phyloP scores from a whole-genome alignment of 805 yeast genomes.

The Saturnispora ahearnii region DNA sequence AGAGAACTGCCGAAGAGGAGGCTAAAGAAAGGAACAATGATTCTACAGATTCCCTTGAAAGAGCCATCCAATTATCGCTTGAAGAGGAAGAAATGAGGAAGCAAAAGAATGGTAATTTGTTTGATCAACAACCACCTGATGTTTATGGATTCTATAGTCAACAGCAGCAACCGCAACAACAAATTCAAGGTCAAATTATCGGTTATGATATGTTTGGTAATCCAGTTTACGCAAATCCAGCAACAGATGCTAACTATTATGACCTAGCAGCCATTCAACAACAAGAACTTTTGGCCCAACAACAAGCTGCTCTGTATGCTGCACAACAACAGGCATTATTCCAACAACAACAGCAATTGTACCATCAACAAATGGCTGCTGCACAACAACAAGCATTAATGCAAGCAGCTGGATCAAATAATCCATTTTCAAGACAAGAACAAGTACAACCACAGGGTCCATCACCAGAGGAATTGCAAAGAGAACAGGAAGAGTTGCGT shows the following conservation, averaged over 20 bases:
- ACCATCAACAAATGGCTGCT: constrained; percentile 18
- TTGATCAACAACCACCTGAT: constrained; percentile 39
- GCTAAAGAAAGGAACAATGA: constrained; percentile 46
- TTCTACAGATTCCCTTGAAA: constrained; percentile 52
- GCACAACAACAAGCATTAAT: constrained; percentile 29
- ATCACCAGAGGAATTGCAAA: constrained; percentile 36
- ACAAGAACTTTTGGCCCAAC: constrained; percentile 17
- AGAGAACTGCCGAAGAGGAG: constrained; percentile 77
- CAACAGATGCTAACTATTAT: constrained; percentile 17
- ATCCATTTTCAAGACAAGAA: constrained; percentile 26
- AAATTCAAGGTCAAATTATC: constrained; percentile 24
- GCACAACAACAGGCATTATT: constrained; percentile 14
- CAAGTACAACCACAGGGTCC: constrained; percentile 15
- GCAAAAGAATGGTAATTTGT: constrained; percentile 36
- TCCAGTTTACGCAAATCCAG: constrained; percentile 42
- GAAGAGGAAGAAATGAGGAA: constrained; percentile 69
- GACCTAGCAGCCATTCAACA: constrained; percentile 37
- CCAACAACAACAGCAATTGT: constrained; percentile 17
- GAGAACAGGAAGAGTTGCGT: constrained; percentile 37
- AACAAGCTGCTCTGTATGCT: constrained; percentile 14
- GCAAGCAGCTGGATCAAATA: constrained; percentile 32
- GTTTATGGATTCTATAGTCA: constrained; percentile 26
- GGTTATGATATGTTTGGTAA: constrained; percentile 58
- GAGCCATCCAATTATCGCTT: constrained; percentile 60
- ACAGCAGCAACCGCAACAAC: constrained; percentile 22